phyloP scores from a whole-genome alignment of 2,329 filamentous ascomycete species.

The Polychaeton citri region DNA sequence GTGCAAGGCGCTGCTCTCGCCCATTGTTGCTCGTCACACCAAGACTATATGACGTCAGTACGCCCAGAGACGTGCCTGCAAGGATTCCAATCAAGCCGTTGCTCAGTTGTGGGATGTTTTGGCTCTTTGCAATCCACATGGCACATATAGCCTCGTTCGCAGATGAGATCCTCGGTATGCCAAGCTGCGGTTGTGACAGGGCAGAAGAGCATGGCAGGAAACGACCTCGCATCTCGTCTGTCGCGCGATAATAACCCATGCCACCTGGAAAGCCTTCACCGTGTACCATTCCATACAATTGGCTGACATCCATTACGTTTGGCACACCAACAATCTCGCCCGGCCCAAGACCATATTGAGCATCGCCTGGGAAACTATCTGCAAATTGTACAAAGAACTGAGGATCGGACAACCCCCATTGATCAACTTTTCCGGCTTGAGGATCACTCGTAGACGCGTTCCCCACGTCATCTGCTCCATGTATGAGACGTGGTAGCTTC shows the following conservation, averaged over 20 bases:
- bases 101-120: slow-evolving; percentile 56
- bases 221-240: slow-evolving; percentile 61
- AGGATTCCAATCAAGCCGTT: slow-evolving; percentile 70
- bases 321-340: slow-evolving; percentile 63
- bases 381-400: slow-evolving; percentile 64
- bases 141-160: slow-evolving; percentile 59
- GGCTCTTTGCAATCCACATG: slow-evolving; percentile 82
- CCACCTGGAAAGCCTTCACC: slow-evolving; percentile 82
- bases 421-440: slow-evolving; percentile 57
- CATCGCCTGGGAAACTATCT: slow-evolving; percentile 59
- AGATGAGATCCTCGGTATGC: slow-evolving; percentile 63
- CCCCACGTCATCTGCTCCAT: slow-evolving; percentile 68
- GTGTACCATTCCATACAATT: slow-evolving; percentile 67
- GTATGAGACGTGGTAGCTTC: slow-evolving; percentile 64
- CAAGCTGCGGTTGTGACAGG: slow-evolving; percentile 49
- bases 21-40: slow-evolving; percentile 37
- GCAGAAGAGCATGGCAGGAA: slow-evolving; percentile 54
- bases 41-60: slow-evolving; percentile 71
- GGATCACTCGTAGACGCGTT: slow-evolving; percentile 74
- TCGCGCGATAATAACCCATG: slow-evolving; percentile 61
- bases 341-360: slow-evolving; percentile 64
- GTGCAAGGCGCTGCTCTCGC: slow-evolving; percentile 49
- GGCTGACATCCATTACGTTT: slow-evolving; percentile 85
- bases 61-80: slow-evolving; percentile 68
- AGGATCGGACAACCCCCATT: slow-evolving; percentile 68